These are phyloP conservation scores for Discostella stelligeroides DNA, from an alignment of 108 stramenopile genomes.

Conservation along the genomic window DNA sequence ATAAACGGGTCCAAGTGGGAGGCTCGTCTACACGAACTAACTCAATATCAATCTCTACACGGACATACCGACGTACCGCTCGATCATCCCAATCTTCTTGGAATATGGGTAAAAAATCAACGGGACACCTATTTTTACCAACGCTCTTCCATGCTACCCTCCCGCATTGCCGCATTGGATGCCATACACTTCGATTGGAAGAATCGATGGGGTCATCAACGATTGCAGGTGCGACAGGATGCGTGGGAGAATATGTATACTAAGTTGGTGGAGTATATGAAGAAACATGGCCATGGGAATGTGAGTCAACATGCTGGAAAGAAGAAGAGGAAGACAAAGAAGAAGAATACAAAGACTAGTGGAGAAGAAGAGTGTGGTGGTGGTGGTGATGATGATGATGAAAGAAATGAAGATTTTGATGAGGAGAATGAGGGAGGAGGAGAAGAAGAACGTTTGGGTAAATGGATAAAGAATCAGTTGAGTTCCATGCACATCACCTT, in stretches of 20 bases:
- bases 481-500: too few relatives aligned
- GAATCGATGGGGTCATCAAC: conserved; percentile 24
- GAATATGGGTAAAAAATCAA: conserved; percentile 38
- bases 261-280: conserved; percentile 29
- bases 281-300: conserved; percentile 7
- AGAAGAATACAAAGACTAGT: too few relatives aligned
- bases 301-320: conserved; percentile 4
- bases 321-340: not conserved
- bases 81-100: conserved; percentile 27
- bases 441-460: conserved; percentile 25
- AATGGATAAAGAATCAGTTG: conserved; percentile 47
- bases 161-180: conserved; percentile 39
- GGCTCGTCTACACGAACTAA: conserved; percentile 23
- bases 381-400: too few relatives aligned
- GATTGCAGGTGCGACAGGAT: conserved; percentile 26
- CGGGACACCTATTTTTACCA: conserved; percentile 23
- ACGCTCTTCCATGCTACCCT: conserved; percentile 17
- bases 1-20: conserved; percentile 15
- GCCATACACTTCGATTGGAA: conserved; percentile 38
- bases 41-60: conserved; percentile 13
- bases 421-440: conserved; percentile 30
- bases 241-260: conserved; percentile 35
- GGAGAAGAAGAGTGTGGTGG: too few relatives aligned
- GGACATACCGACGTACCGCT: conserved; percentile 51
- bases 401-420: not conserved